Evolutionary conservation across 495 filamentous ascomycete genomes (phyloP), one percentile per base, ranked within the genome.

Genomic region (Choiromyces venosus): DNA sequence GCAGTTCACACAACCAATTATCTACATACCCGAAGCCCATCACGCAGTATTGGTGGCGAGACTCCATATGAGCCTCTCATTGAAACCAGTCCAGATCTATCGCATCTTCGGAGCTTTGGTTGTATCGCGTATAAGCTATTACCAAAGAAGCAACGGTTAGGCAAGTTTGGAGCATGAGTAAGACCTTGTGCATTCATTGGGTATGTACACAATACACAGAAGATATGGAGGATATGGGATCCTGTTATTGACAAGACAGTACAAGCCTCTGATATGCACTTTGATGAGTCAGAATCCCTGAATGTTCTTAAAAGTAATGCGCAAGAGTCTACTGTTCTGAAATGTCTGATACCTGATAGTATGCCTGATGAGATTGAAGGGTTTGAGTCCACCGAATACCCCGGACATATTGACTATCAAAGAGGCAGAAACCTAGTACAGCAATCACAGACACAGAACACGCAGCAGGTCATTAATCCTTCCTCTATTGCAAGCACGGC

Each of bases 41-140:
- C 65, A 1, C 37, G 44, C 18, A 10, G 33, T 0, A 25, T 71
- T 16, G 36, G 12, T 19, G 37, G 44, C 5, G 64, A 65, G 3
- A 46, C 65, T 0, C 46, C 69, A 1, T 71, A 75, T 21, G 65
- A 75, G 25, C 25, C 65, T 10, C 61, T 66, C 16, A 37, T 29
- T 33, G 38, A 37, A 0, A 12, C 18, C 16, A n/a, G 19, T 21
- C 7, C 67, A 6, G 29, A 52, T 5, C 40, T 64, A 1, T 12
- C 18, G 1, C 71, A 74, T 65, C 68, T 76, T 0, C 56, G 68
- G 0, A 36, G 46, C 5, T 73, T 73, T 36, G 67, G 74, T 65
- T n/a, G 52, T 25, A n/a, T 65, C 21, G 36, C 33, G 7, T 25
- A 71, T 25, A 25, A 36, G 7, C 35, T 65, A 21, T 64, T 71